Base-by-base conservation (phyloP, 2,329 filamentous ascomycete species). In the Scolecobasidium constrictum region DNA sequence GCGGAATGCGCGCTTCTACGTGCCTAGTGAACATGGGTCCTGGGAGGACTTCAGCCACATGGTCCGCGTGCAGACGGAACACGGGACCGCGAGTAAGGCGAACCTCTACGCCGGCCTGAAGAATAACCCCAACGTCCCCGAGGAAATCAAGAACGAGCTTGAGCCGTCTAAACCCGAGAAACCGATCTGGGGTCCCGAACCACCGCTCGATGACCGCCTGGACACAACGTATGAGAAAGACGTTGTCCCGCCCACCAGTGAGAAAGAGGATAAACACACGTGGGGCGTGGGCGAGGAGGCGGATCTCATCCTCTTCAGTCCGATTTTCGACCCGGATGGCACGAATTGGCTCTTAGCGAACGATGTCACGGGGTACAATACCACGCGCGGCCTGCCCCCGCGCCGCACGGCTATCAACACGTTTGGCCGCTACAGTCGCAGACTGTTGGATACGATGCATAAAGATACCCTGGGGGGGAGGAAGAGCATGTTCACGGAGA, bases 301-400 rank as follows among this genome's bases (percentile, higher is more conserved):
- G 3, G 83, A 87, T 53, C 69, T 87, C 40, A 86, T 88, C 56
- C 83, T 81, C 0, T 73, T 87, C 51, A 84, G 86, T 56, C 83
- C 83, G 0, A 71, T 87, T 33, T 87, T 87, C 54, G 80, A 87
- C 52, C 73, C 80, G 0, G 71, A 78, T 6, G 66, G 73, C 42
- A 86, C 81, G 3, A 79, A 79, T 41, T 87, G 83, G 83, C 74
- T 85, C 33, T 79, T 86, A 45, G 68, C 74, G 4, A 69, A 78
- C 47, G 81, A 86, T 49, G 71, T 82, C 13, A 84, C 80, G 1
- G 82, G 81, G 38, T 86, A 86, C 62, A 69, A 78, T 48, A 64
- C 53, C 12, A 58, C 58, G 3, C 62, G 66, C 9, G 66, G 67
- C 7, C 66, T 72, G 3, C 79, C 80, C 1, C 81, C 83, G 0